Percentiles rank a stretch among this genome's conserved stretches.
Conservation (phyloP, 2,329 filamentous ascomycete species). For the Didymella lethalis region DNA sequence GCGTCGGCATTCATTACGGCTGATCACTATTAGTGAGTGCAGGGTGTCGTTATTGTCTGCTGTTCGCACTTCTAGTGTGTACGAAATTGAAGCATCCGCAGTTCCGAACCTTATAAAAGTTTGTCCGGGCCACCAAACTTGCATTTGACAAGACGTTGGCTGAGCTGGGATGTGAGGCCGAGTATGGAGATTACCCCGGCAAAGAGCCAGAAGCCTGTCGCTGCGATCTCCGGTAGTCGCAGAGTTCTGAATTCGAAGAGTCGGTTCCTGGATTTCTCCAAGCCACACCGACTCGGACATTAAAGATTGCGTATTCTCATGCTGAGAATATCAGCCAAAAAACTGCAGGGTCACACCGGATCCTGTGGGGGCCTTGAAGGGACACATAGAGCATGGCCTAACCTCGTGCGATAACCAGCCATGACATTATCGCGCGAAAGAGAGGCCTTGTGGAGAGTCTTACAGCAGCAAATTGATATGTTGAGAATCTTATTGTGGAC, state of each 20-base stretch:
- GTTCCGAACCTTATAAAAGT: neutral
- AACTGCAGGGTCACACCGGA: neutral
- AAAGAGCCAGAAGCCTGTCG: neutral
- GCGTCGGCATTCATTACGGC: neutral
- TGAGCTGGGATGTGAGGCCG: neutral
- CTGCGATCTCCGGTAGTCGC: neutral
- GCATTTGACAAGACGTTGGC: neutral
- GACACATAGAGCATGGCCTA: neutral
- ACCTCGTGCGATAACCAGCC: neutral
- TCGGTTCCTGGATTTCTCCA: neutral
- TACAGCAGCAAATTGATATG: neutral
- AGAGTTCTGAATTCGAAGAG: neutral
- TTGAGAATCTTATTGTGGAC: neutral
- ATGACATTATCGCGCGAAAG: neutral
- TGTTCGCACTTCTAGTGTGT: neutral
- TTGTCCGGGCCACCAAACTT: neutral
- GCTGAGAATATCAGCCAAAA: neutral
- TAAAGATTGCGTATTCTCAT: neutral
- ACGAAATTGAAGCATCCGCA: no score
- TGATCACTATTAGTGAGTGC: neutral
- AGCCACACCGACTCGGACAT: neutral
- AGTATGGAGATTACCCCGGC: neutral
- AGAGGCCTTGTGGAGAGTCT: neutral
- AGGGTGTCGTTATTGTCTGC: neutral
- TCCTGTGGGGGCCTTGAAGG: neutral